Conservation (phyloP, 208 protist species). For the Herpetomonas samuelpessoai region DNA sequence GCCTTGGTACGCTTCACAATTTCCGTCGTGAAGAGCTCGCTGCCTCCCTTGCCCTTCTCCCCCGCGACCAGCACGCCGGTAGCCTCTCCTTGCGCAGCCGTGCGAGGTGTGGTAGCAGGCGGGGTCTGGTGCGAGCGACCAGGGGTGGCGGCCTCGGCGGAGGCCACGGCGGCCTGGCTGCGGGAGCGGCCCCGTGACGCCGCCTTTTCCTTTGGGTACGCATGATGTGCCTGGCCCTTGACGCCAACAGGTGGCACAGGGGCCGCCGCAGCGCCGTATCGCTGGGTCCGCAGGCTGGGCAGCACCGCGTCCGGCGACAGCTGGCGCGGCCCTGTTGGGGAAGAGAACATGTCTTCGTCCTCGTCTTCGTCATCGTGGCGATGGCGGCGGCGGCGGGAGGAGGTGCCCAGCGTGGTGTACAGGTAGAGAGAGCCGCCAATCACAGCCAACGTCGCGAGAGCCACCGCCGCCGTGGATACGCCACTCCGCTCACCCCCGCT, state of each 20-base stretch:
- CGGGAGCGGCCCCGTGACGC: background rate
- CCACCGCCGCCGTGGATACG: background rate
- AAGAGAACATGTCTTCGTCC: slow-evolving; percentile 51
- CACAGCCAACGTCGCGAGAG: background rate
- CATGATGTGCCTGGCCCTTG: too few species aligned
- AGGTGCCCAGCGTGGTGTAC: background rate
- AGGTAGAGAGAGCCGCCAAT: background rate
- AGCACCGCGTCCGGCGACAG: slow-evolving; percentile 24
- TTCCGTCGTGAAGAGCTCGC: slow-evolving; percentile 10
- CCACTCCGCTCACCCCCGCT: background rate
- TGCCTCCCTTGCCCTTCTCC: background rate
- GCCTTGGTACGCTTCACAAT: slow-evolving; percentile 41
- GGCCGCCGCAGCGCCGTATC: too few species aligned
- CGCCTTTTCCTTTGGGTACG: background rate
- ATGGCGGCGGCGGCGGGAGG: background rate
- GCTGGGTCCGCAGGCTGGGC: too few species aligned
- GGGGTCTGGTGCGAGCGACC: too few species aligned
- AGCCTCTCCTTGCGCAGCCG: background rate
- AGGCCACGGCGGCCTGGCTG: background rate
- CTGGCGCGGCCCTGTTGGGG: slow-evolving; percentile 25
- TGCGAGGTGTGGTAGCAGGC: too few species aligned
- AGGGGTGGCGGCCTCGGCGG: background rate
- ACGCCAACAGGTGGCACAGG: too few species aligned
- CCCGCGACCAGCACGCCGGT: too few species aligned
- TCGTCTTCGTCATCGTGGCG: slow-evolving; percentile 12